Evolutionary conservation across 1,284 basidiomycete species (phyloP).

Genomic region (Rhodotorula glutinis): DNA sequence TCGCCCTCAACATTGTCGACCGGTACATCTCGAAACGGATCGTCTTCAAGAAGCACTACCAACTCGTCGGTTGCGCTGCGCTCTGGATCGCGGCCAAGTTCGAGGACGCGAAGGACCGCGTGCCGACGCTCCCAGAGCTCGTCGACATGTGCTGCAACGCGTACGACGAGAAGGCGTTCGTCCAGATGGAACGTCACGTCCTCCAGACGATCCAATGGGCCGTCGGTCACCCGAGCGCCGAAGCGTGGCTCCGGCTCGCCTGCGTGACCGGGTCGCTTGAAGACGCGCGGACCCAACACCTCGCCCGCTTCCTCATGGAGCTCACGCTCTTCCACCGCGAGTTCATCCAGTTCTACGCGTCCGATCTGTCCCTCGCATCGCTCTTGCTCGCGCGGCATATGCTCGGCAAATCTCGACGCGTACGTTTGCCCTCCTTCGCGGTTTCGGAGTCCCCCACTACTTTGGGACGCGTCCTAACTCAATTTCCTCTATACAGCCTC

Average conservation of each 20-base stretch:
- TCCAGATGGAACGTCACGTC: constrained; percentile 75
- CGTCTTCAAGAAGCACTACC: constrained; percentile 98
- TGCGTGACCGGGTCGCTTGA: constrained; percentile 57
- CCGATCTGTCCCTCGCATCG: constrained; percentile 80
- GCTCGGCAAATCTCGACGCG: constrained; percentile 38
- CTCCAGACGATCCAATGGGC: constrained; percentile 94
- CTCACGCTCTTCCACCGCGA: constrained; percentile 95
- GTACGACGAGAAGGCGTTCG: constrained; percentile 45
- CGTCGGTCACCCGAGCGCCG: constrained; percentile 95
- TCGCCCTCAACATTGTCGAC: constrained; percentile 97
- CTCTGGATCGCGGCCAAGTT: constrained; percentile 99
- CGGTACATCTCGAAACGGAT: constrained; percentile 98
- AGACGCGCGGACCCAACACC: constrained; percentile 83
- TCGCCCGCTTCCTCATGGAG: constrained; percentile 97
- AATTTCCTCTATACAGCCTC: constrained; percentile 39
- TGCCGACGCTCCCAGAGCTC: constrained; percentile 90
- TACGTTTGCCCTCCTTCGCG: constrained; percentile 47
- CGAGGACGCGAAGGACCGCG: constrained; percentile 97
- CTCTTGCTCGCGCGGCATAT: constrained; percentile 80
- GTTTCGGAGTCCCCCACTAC: neutral
- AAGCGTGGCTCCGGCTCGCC: constrained; percentile 81
- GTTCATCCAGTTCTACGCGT: constrained; percentile 81
- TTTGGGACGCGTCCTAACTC: constrained; percentile 1
- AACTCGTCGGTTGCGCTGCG: constrained; percentile 96
- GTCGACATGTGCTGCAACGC: constrained; percentile 67